phyloP scores from a whole-genome alignment of 805 yeast genomes.

The Metschnikowia gruessii region DNA sequence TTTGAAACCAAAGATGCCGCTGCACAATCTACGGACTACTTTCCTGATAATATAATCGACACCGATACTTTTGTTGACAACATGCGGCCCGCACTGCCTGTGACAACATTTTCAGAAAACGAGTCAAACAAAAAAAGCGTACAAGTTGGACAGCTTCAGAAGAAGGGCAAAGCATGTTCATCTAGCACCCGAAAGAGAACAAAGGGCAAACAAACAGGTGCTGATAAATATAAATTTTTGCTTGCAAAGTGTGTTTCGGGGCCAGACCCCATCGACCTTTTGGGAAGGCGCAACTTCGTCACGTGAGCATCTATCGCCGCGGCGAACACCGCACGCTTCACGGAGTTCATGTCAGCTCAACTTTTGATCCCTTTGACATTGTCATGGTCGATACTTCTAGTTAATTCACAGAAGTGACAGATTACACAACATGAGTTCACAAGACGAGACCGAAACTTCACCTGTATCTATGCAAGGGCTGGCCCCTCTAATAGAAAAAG shows the following conservation, averaged over 20 bases:
- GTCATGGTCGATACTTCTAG: neutral
- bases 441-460: neutral
- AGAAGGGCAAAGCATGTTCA: no score
- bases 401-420: neutral
- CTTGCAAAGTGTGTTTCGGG: constrained; percentile 9
- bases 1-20: neutral
- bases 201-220: neutral
- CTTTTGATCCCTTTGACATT: no score
- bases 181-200: neutral
- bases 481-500: constrained; percentile 14
- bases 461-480: constrained; percentile 3
- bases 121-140: neutral
- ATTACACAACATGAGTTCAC: neutral
- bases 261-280: constrained; percentile 10
- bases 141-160: neutral
- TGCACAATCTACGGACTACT: neutral
- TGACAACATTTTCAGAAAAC: neutral
- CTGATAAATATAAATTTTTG: neutral
- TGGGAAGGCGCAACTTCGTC: constrained; percentile 7
- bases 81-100: neutral
- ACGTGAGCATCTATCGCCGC: constrained; percentile 9
- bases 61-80: neutral
- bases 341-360: neutral
- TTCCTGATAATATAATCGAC: neutral
- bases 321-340: neutral